phyloP scores from a whole-genome alignment of 345 rosid species.

The Eucalyptus curtisii region DNA sequence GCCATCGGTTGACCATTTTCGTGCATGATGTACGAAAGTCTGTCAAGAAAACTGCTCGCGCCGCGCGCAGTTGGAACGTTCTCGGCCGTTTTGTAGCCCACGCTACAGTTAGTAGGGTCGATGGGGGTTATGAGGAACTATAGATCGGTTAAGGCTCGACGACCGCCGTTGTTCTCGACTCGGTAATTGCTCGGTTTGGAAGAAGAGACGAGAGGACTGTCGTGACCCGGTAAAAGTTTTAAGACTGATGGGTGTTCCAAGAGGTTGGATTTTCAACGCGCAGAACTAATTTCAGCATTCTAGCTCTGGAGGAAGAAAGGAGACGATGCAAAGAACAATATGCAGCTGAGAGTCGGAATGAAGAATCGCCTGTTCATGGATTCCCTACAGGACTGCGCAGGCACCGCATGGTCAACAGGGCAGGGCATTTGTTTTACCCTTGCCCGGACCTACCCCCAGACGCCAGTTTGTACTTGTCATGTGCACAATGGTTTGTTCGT shows the following conservation, averaged over 20 bases:
- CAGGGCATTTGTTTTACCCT: neutral
- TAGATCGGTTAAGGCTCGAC: neutral
- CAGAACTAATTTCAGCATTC: neutral
- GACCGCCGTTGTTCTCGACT: neutral
- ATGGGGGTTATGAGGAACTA: neutral
- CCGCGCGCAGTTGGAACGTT: neutral
- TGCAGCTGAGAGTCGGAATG: neutral
- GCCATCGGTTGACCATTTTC: neutral
- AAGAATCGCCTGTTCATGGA: neutral
- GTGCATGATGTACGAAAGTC: neutral
- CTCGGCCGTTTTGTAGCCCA: neutral
- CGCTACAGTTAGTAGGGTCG: neutral
- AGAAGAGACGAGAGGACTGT: neutral
- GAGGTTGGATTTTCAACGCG: neutral
- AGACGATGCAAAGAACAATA: neutral
- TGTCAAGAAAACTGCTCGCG: neutral
- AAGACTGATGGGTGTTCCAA: rapidly evolving
- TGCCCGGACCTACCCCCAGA: neutral
- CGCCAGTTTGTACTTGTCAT: neutral
- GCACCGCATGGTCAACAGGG: neutral
- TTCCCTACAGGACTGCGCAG: neutral
- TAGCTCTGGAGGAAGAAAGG: neutral
- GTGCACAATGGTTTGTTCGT: neutral
- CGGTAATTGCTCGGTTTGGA: neutral
- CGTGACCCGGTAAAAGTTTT: neutral